phyloP scores from a whole-genome alignment of 768 basidiomycete species.

The Antrodiella citrinella region DNA sequence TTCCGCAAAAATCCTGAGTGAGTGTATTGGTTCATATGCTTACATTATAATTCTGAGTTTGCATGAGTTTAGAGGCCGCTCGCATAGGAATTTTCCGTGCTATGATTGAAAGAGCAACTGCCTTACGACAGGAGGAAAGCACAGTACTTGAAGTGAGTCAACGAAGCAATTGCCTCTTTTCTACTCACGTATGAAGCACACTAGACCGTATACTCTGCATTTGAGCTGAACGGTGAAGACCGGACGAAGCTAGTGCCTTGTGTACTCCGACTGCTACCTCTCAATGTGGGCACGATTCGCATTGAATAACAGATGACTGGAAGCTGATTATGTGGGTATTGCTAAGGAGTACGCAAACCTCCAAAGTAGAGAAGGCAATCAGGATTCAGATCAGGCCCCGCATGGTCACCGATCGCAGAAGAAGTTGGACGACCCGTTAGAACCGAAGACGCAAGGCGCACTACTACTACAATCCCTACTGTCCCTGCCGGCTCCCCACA shows the following conservation, averaged over 20 bases:
- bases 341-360: neutral
- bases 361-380: neutral
- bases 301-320: no score
- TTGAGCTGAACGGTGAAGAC: conserved; percentile 35
- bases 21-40: conserved; percentile 23
- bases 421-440: conserved; percentile 31
- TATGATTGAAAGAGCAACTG: conserved; percentile 57
- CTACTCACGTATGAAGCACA: neutral
- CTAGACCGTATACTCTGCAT: no score
- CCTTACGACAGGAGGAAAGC: conserved; percentile 37
- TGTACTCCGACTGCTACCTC: conserved; percentile 44
- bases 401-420: conserved; percentile 13
- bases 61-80: conserved; percentile 40
- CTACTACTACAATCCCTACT: conserved; percentile 80
- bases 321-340: no score
- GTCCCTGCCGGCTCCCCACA: conserved; percentile 56
- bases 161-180: neutral
- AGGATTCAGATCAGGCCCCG: neutral
- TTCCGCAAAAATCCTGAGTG: conserved; percentile 56
- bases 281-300: neutral
- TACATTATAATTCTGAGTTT: neutral
- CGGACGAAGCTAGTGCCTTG: conserved; percentile 56
- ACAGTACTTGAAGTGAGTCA: conserved; percentile 49
- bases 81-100: conserved; percentile 76
- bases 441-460: conserved; percentile 77